Evolutionary conservation across 306 rosid genomes (phyloP), one percentile per base, ranked within the genome.

Genomic region (Quercus rubra): DNA sequence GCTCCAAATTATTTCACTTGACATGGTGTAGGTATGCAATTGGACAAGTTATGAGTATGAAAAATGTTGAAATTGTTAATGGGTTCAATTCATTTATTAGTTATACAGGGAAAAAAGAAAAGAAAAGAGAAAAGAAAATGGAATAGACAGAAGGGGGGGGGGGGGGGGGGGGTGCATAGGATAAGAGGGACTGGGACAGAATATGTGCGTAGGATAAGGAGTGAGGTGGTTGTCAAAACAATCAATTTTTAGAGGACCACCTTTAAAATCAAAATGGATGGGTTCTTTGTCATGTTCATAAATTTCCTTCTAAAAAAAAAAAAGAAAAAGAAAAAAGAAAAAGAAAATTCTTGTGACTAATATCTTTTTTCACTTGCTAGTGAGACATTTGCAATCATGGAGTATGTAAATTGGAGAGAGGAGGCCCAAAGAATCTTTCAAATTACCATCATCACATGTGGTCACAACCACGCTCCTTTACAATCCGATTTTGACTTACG

Each of bases 161-260:
- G n/a, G n/a, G n/a, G n/a, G n/a, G 84, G 75, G 64, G 52, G 84
- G 88, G 91, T 87, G 97, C 93, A 87, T 57, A 91, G 85, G 97
- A 88, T 89, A 86, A 83, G 80, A 49, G 66, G 82, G 83, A 46
- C 73, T 81, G 81, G 73, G 73, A 78, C 79, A 77, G 59, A 77
- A 68, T 81, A 51, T 71, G 91, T 38, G 94, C 64, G 97, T 80
- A 88, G 87, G 92, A 81, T 85, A 89, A 87, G 76, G 84, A 73
- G 88, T 58, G 81, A 83, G 80, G 88, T 79, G 85, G 67, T 86
- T 87, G 91, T 91, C 88, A 86, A 7, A 85, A 88, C 89, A 85
- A 88, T 87, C 91, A 84, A 89, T 80, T 70, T 74, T 38, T 56
- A 33, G 78, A 95, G 99, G 99, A 91, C 99, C 99, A 93, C 90